Base-by-base conservation (phyloP, 1,284 basidiomycete species). In the Tylopilus orsonianus region DNA sequence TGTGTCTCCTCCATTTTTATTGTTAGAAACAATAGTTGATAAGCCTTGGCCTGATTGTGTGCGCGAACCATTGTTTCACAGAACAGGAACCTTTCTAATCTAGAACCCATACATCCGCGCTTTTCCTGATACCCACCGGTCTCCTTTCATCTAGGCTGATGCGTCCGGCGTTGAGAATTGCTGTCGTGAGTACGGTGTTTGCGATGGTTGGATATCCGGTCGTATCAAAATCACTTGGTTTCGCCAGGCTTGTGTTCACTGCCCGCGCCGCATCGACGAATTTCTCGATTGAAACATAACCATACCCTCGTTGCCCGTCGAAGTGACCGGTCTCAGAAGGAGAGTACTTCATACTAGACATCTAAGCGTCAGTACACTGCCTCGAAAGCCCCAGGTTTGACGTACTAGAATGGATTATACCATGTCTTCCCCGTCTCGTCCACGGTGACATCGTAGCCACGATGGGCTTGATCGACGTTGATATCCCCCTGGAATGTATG, bases 391-490 rank as follows among this genome's bases (percentile, higher is more conserved):
- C 13, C 2, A 8, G 16, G 19, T 26, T 41, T 4, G 39, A 76
- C 87, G 58, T 68, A 88, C 87, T 94, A 94, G 81, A 95, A 95
- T 16, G 92, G 90, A 71, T 93, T 93, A 70, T 84, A 87, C 81
- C 83, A 86, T 27, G 79, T 69, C 71, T 92, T 93, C 42, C 91
- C 90, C 14, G 78, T 78, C 34, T 92, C 90, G 65, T 95, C 93
- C 41, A 84, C 74, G 35, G 87, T 89, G 57, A 93, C 80, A 64
- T 90, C 89, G 74, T 96, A 96, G 6, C 93, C 93, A 61, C 93
- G 84, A 65, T 93, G 90, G 22, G 93, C 92, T 70, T 96, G 93
- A 75, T 96, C 91, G 58, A 96, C 88, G 43, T 78, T 81, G 62
- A 95, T 90, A 60, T 96, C 93, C 26, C 93, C 93, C 83, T 89